Base-by-base conservation (phyloP, 2,329 filamentous ascomycete genomes). In the Botrytis squamosa region DNA sequence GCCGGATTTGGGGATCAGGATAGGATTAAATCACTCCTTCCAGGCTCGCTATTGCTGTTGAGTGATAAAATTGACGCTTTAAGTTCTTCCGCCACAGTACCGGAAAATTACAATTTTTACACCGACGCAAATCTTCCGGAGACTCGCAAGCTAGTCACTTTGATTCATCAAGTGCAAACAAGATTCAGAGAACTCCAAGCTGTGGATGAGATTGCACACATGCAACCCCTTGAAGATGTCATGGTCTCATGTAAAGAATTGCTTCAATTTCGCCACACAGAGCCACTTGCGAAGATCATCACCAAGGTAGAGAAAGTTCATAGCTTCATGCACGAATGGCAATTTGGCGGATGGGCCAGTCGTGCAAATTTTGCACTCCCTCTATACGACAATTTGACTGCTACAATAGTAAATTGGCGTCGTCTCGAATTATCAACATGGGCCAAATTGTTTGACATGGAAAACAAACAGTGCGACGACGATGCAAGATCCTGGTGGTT, bases 401-500 rank as follows among this genome's bases (percentile, higher is more conserved):
- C 90, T 68, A 88, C 93, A 40, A 91, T 98, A 70, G 91, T 98
- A 72, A 89, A 88, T 80, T 99, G 97, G 97, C 89, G 96, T 75
- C 91, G 95, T 74, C 86, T 99, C 46, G 96, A 99, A 80, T 86
- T 99, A 40, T 92, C 93, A 0, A 98, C 95, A 0, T 99, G 96
- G 96, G 91, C 93, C 52, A 92, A 91, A 60, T 83, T 99, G 4
- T 92, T 99, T 75, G 93, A 97, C 77, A 90, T 93, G 81, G 96
- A 99, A 82, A 87, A 90, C 55, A 86, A 89, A 71, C 94, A 92
- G 78, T 94, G 91, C 78, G 86, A 91, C 36, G 88, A 93, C 67
- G 91, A 94, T 79, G 94, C 95, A 3, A 91, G 90, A 78, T 91
- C 92, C 25, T 99, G 96, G 96, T 99, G 95, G 91, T 99, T 98